phyloP scores from a whole-genome alignment of 1,284 basidiomycete species.

The Somion occarium region DNA sequence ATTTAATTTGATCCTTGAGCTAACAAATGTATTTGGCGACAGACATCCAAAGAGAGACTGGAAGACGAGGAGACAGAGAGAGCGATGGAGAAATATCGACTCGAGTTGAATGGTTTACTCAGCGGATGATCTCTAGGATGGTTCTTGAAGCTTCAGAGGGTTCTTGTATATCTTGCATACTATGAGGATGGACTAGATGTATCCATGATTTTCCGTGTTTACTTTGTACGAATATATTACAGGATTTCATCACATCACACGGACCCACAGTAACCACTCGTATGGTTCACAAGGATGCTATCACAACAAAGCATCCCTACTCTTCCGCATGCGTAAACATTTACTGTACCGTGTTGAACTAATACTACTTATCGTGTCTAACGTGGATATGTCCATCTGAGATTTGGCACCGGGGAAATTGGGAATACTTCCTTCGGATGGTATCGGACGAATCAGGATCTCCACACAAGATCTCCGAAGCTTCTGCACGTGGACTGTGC shows the following conservation, averaged over 20 bases:
- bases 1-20: not conserved
- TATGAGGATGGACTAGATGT: not conserved
- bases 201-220: not conserved
- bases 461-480: conserved; percentile 7
- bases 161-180: not conserved
- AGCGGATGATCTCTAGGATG: conserved; percentile 45
- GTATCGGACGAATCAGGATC: conserved; percentile 6
- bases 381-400: too few species aligned
- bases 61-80: conserved; percentile 81
- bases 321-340: too few species aligned
- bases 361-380: too few species aligned
- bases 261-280: too few species aligned
- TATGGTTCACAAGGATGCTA: too few species aligned
- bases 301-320: too few species aligned
- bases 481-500: conserved; percentile 22
- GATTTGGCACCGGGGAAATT: too few species aligned
- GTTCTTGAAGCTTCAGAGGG: not conserved
- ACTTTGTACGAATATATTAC: not conserved
- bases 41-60: conserved; percentile 53
- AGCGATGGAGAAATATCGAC: conserved; percentile 84
- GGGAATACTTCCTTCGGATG: too few species aligned
- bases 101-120: conserved; percentile 80
- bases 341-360: too few species aligned
- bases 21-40: conserved; percentile 3
- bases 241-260: too few species aligned